A percentile compares a stretch with the other conserved stretches of the same genome.
phyloP scores from a whole-genome alignment of 1,139 yeast genomes.

The Pichia sp. region DNA sequence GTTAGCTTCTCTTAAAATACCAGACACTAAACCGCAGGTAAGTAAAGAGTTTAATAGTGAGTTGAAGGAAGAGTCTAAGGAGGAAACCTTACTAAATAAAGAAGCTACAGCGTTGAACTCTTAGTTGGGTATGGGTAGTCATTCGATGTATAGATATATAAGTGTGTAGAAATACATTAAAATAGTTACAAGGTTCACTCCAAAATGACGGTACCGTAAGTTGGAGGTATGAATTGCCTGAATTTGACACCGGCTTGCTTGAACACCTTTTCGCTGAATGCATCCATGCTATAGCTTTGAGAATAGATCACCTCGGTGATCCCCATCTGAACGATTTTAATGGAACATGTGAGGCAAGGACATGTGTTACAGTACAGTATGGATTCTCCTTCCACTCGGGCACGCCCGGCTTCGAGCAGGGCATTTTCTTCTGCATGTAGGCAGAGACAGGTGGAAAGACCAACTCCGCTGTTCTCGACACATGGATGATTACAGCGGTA shows the following conservation, averaged over 20 bases:
- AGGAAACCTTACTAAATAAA: background rate
- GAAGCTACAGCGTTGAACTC: background rate
- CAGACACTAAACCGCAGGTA: slow-evolving; percentile 7
- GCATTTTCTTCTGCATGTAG: slow-evolving; percentile 98
- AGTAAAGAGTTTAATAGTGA: background rate
- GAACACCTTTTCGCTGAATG: slow-evolving; percentile 62
- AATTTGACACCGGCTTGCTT: slow-evolving; percentile 66
- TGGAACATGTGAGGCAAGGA: slow-evolving; percentile 94
- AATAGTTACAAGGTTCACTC: slow-evolving; percentile 4
- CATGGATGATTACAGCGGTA: slow-evolving; percentile 67
- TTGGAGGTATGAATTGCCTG: slow-evolving; percentile 69
- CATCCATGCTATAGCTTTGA: slow-evolving; percentile 90
- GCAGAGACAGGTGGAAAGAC: slow-evolving; percentile 81
- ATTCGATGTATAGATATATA: background rate
- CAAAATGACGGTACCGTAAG: slow-evolving; percentile 26
- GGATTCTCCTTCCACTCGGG: slow-evolving; percentile 60
- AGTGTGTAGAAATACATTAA: background rate
- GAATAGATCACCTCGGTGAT: slow-evolving; percentile 90
- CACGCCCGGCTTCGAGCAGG: slow-evolving; percentile 87
- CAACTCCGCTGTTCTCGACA: slow-evolving; percentile 53
- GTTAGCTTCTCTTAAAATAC: slow-evolving; percentile 13
- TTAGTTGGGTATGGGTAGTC: background rate
- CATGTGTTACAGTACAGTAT: slow-evolving; percentile 91
- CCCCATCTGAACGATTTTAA: slow-evolving; percentile 91
- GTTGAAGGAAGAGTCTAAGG: background rate